Base-by-base conservation (phyloP, 1,139 yeast species). In the Scheffersomyces illinoinensis region DNA sequence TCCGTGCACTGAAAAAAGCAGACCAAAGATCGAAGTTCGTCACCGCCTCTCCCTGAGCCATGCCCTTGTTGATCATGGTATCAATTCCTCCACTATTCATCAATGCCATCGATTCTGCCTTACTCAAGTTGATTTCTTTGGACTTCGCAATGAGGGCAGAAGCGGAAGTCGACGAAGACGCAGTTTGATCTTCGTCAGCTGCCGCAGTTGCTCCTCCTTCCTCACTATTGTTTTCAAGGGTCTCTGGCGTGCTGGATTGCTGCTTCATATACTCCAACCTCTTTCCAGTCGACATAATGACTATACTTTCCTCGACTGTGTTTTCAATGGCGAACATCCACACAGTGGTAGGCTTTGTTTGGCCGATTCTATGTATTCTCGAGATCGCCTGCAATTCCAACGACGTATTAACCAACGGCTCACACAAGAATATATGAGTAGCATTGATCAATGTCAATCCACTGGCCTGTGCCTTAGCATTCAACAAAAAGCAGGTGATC, bases 381-480 rank as follows among this genome's bases (percentile, higher is more conserved):
- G 96, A 91, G 58, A 93, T 89, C 0, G 98, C 98, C 69, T 95
- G 99, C 23, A 90, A 72, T 67, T 95, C 98, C 56, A 93, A 79
- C 1, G 97, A 89, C 0, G 93, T 86, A 68, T 92, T 93, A n/a
- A 93, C 89, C 61, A 95, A 80, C 0, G 98, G 98, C 71, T 95
- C 99, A 72, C 97, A 89, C 12, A 93, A 72, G 64, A 91, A 89
- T 0, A 95, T 93, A 71, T 95, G 97, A 0, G 91, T 88, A 0
- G 98, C 98, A 76, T 93, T 93, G 17, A 93, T 87, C 62, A 95
- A 79, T 2, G 97, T 95, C 64, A 95, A 78, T 0, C 98, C 99
- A 43, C 97, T 87, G 10, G 97, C 93, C 68, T 93, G 91, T 0
- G 93, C 90, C 65, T 86, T 88, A 0, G 97, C 95, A 73, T 92